Conservation (phyloP, 2,329 filamentous ascomycete genomes). For the Sporothrix pallida region DNA sequence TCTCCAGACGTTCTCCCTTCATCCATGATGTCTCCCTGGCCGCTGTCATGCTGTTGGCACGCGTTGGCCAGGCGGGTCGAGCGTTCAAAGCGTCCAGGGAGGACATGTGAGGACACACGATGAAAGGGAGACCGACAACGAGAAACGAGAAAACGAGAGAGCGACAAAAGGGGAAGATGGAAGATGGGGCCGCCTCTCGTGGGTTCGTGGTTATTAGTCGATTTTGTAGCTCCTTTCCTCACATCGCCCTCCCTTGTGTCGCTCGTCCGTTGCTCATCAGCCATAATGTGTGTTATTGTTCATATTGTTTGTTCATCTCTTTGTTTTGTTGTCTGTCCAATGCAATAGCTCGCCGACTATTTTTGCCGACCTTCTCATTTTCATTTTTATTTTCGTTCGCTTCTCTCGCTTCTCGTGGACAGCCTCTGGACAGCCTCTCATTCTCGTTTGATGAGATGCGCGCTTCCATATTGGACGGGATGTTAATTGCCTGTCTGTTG, state of each 20-base stretch:
- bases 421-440: not conserved
- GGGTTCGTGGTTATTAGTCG: conserved; percentile 23
- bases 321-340: too few relatives aligned
- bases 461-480: conserved; percentile 7
- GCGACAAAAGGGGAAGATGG: not conserved
- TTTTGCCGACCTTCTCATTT: not conserved
- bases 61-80: conserved; percentile 15
- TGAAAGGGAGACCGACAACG: not conserved
- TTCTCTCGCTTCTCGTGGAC: not conserved
- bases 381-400: not conserved
- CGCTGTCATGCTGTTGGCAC: conserved; percentile 24
- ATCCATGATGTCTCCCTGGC: conserved; percentile 9
- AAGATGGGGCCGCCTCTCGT: conserved; percentile 1
- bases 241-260: conserved; percentile 18
- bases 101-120: not conserved
- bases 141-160: not conserved
- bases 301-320: too few relatives aligned
- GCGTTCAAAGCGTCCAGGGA: not conserved
- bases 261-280: conserved; percentile 12
- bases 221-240: conserved; percentile 19
- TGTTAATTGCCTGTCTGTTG: not conserved
- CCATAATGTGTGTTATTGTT: too few relatives aligned
- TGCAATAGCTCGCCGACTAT: not conserved
- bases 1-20: conserved; percentile 1
- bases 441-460: conserved; percentile 3